Conservation (phyloP, 1,139 yeast genomes). For the Yamadazyma spencermartinsiae region DNA sequence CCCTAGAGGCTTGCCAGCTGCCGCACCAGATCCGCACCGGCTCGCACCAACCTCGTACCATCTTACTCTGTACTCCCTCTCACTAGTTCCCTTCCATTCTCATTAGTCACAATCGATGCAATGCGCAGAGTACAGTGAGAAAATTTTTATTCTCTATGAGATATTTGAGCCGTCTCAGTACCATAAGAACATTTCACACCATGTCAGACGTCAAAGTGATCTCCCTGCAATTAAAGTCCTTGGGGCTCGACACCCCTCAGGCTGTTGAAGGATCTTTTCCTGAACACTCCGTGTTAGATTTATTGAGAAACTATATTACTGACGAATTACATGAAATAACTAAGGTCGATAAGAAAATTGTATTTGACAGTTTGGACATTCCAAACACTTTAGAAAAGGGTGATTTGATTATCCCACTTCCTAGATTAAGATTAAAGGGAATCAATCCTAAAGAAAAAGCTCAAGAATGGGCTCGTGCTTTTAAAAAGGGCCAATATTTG, state of each 20-base stretch:
- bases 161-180: slow-evolving; percentile 11
- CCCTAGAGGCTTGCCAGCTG: too few relatives aligned
- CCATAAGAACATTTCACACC: slow-evolving; percentile 13
- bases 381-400: slow-evolving; percentile 88
- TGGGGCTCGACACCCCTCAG: slow-evolving; percentile 38
- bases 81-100: too few relatives aligned
- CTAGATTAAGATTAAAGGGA: slow-evolving; percentile 89
- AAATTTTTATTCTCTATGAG: slow-evolving; percentile 16
- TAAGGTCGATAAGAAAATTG: slow-evolving; percentile 65
- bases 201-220: slow-evolving; percentile 30
- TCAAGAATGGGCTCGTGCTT: slow-evolving; percentile 71
- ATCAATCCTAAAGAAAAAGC: slow-evolving; percentile 84
- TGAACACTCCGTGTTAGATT: slow-evolving; percentile 72
- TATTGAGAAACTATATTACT: slow-evolving; percentile 86
- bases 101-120: neutral
- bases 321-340: slow-evolving; percentile 72
- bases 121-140: neutral
- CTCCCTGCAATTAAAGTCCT: slow-evolving; percentile 33
- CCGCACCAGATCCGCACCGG: too few relatives aligned
- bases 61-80: too few relatives aligned
- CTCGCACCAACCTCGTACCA: too few relatives aligned
- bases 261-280: slow-evolving; percentile 52
- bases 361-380: slow-evolving; percentile 87
- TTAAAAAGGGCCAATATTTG: slow-evolving; percentile 68
- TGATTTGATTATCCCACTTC: slow-evolving; percentile 88